A percentile compares a stretch with the other conserved stretches of the same genome.
These are phyloP conservation scores for Abrus pulchellus DNA, from an alignment of 306 rosid genomes.

Conservation along the genomic window DNA sequence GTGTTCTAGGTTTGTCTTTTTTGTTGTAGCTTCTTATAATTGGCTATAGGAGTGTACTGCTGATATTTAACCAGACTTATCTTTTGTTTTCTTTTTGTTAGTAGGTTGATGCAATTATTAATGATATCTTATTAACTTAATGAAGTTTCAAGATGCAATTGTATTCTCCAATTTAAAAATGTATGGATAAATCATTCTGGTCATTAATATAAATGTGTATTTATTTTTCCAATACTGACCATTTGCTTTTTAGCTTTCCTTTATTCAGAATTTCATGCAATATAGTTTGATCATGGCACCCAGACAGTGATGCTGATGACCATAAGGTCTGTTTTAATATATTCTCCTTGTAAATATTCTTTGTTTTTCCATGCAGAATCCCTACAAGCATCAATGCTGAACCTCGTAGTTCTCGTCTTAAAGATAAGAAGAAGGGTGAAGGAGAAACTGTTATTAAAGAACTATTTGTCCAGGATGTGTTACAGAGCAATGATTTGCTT, in stretches of 20 bases:
- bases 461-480: conserved; percentile 78
- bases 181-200: conserved; percentile 27
- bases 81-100: conserved; percentile 27
- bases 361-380: conserved; percentile 63
- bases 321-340: conserved; percentile 26
- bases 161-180: conserved; percentile 29
- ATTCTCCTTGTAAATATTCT: conserved; percentile 39
- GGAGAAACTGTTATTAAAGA: conserved; percentile 92
- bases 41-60: conserved; percentile 37
- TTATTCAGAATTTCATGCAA: conserved; percentile 13
- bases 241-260: neutral
- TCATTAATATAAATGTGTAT: conserved; percentile 23
- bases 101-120: conserved; percentile 24
- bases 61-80: conserved; percentile 24
- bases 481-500: conserved; percentile 83
- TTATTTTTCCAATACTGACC: neutral
- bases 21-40: conserved; percentile 39
- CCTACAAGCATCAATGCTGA: conserved; percentile 64
- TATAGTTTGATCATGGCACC: conserved; percentile 43
- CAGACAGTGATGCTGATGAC: conserved; percentile 36
- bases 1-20: conserved; percentile 82
- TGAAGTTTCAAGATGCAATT: conserved; percentile 5
- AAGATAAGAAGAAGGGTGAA: conserved; percentile 92
- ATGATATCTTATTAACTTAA: conserved; percentile 21
- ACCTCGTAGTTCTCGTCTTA: conserved; percentile 96